Percentiles rank a stretch among this genome's conserved stretches.
Conservation (phyloP, 305 asterid species). For the Ajuga reptans region DNA sequence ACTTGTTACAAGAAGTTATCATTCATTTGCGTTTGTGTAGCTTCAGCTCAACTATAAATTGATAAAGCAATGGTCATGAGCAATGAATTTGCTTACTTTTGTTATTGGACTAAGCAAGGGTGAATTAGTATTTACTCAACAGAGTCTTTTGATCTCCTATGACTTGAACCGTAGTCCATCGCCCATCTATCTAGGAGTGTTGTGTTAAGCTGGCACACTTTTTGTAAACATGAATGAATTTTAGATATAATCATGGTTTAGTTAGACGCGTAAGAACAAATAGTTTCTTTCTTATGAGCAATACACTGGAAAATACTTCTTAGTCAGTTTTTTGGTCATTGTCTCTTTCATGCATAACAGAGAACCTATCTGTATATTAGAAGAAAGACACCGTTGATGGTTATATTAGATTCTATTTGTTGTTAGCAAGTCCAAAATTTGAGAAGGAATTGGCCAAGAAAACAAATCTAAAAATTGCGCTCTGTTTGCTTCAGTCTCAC, state of each 20-base stretch:
- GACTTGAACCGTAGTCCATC: neutral
- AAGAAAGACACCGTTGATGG: neutral
- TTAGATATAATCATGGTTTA: neutral
- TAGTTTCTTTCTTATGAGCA: neutral
- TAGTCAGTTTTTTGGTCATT: neutral
- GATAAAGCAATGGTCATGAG: neutral
- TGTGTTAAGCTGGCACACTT: neutral
- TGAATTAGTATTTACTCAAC: neutral
- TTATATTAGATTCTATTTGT: too few species aligned
- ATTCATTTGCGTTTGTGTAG: slow-evolving; percentile 1
- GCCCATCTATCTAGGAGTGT: neutral
- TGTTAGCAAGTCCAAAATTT: too few species aligned
- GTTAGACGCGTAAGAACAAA: neutral
- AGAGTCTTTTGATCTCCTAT: neutral
- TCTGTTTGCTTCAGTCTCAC: neutral
- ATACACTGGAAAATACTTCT: neutral
- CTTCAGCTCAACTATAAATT: neutral
- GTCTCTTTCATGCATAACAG: slow-evolving; percentile 10
- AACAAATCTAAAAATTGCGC: neutral
- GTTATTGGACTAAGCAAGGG: neutral
- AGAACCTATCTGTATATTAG: neutral
- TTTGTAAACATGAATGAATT: neutral
- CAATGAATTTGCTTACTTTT: neutral
- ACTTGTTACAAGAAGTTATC: neutral
- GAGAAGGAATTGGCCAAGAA: too few species aligned